Base-by-base conservation (phyloP, 768 basidiomycete genomes). In the Macrolepiota fuliginosa region DNA sequence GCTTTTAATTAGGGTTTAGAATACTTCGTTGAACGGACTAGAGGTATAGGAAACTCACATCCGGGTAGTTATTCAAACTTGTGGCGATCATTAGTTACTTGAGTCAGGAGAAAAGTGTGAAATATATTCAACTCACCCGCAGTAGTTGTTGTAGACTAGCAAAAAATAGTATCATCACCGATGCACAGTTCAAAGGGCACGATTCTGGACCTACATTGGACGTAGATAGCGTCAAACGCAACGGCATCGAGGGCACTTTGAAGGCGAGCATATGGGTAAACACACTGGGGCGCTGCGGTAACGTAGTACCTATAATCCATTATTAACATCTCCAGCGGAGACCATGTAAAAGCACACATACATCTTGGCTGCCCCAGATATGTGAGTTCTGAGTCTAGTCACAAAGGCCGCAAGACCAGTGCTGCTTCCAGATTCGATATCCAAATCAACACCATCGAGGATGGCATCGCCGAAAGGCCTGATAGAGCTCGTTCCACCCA, bases 381-480 rank as follows among this genome's bases (percentile, higher is more conserved):
- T 74, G 58, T 78, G 77, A 0, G 77, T 72, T 12, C 81, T 72
- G 19, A 87, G 73, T 55, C 71, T 69, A 54, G 66, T 81, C 35
- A 84, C 77, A 52, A 85, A 85, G 0, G 81, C 77, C 2, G 73
- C 74, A 57, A 78, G 83, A n/a, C 78, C 76, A 0, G 74, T 71
- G 46, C 74, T 72, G 35, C 71, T 72, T 11, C 87, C 87, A 19
- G 82, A 79, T 71, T 89, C 88, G 58, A 89, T 85, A 67, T 88
- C 88, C 29, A 89, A 68, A 68, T 89, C 88, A 56, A 88, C 66
- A 36, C 79, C 87, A 61, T 88, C 88, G 37, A 89, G 77, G 10
- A 88, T 81, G 1, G 85, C 88, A 55, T 72, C 63, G 12, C 87
- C 88, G 65, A 89, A 89, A 0, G 88, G 88, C 56, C 88, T 74